Conservation (phyloP, 352 stramenopile genomes). For the Aphanomyces stellatus region DNA sequence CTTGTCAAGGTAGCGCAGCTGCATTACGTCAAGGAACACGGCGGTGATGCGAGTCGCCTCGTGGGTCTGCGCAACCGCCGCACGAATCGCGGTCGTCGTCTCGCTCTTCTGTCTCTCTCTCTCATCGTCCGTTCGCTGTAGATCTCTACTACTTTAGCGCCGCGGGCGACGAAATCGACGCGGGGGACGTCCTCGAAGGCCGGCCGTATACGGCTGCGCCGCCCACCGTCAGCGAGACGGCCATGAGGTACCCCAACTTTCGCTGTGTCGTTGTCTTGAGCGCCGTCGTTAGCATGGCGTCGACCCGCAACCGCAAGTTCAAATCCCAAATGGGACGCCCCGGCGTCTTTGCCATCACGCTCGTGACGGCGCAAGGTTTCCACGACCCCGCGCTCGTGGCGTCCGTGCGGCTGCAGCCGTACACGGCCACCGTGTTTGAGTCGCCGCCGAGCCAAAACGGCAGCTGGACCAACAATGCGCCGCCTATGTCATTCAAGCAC, state of each 20-base stretch:
- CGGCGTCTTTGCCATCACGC: conserved; percentile 18
- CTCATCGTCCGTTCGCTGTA: no score
- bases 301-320: background rate
- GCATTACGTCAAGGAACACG: background rate
- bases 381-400: background rate
- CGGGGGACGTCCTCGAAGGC: conserved; percentile 23
- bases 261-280: background rate
- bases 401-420: conserved; percentile 19
- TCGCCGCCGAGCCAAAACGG: background rate
- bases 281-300: conserved; percentile 8
- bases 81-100: conserved; percentile 9
- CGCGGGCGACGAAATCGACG: conserved; percentile 15
- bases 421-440: background rate
- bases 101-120: no score
- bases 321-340: conserved; percentile 16
- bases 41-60: conserved; percentile 1
- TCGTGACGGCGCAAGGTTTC: conserved; percentile 10
- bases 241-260: conserved; percentile 11
- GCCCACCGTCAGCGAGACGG: conserved; percentile 10
- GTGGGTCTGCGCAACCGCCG: conserved; percentile 8
- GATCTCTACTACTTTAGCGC: conserved; percentile 21
- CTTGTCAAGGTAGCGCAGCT: conserved; percentile 9
- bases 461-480: conserved; percentile 18
- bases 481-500: conserved; percentile 21
- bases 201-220: conserved; percentile 21